phyloP scores from a whole-genome alignment of 257 asterid species.

The Solanum chiquidenum region DNA sequence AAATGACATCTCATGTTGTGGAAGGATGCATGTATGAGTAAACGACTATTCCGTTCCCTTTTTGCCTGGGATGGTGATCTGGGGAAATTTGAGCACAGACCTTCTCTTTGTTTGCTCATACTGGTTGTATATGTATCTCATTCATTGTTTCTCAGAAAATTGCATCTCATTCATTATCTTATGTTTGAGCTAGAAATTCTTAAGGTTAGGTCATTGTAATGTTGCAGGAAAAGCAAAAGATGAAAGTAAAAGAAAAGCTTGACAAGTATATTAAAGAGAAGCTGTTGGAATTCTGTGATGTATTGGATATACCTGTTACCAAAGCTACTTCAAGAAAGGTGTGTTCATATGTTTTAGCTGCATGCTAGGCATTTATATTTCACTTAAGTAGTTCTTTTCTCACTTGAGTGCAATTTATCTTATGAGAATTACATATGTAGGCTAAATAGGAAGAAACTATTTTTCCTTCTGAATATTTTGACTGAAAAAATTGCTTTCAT shows the following conservation, averaged over 20 bases:
- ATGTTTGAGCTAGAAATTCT: not conserved
- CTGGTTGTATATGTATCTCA: not conserved
- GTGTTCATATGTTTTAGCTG: constrained; percentile 8
- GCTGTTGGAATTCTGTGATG: constrained; percentile 70
- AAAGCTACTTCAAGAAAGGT: constrained; percentile 69
- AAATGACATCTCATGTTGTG: not conserved
- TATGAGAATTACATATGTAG: not conserved
- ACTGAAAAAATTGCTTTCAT: not conserved
- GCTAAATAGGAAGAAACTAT: not conserved
- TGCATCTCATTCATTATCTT: not conserved
- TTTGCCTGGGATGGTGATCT: not conserved
- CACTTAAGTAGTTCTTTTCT: not conserved
- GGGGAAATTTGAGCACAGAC: not conserved
- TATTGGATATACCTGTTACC: constrained; percentile 63
- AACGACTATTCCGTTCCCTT: not conserved
- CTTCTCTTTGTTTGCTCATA: not conserved
- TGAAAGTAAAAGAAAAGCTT: constrained; percentile 63
- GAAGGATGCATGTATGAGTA: not conserved
- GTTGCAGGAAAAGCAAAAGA: constrained; percentile 74
- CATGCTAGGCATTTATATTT: not conserved
- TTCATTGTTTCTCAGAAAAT: not conserved
- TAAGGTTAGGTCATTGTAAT: not conserved
- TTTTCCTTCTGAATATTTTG: not conserved
- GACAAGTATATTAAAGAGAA: constrained; percentile 85
- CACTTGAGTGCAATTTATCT: not conserved